Conservation (phyloP, 768 basidiomycete species). For the Leccinum boreale region DNA sequence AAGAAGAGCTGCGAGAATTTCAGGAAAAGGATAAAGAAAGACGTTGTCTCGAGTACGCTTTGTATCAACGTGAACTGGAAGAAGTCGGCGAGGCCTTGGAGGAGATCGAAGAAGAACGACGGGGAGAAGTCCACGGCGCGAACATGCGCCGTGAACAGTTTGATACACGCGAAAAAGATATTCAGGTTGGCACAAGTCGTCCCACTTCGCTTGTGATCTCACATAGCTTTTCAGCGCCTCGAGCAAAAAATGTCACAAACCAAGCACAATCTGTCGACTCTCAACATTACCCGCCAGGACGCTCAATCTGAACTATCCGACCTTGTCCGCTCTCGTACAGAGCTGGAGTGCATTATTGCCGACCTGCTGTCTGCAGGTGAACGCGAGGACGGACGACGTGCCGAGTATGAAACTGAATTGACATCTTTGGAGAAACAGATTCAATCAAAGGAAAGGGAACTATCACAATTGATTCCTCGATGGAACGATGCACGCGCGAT, state of each 20-base stretch:
- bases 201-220: not conserved
- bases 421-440: conserved; percentile 58
- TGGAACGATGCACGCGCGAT: conserved; percentile 59
- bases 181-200: conserved; percentile 52
- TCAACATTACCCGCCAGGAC: conserved; percentile 67
- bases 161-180: conserved; percentile 79
- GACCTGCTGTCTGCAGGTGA: conserved; percentile 71
- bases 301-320: conserved; percentile 83
- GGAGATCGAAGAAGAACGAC: conserved; percentile 79
- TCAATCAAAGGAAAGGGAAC: conserved; percentile 53
- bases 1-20: conserved; percentile 95
- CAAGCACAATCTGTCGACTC: conserved; percentile 69
- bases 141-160: conserved; percentile 82
- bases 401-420: conserved; percentile 65
- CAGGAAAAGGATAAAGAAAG: conserved; percentile 95
- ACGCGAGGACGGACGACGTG: conserved; percentile 60
- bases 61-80: conserved; percentile 87
- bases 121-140: conserved; percentile 77
- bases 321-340: conserved; percentile 77
- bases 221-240: conserved; percentile 49
- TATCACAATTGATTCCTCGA: conserved; percentile 64
- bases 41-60: conserved; percentile 89
- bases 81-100: conserved; percentile 86
- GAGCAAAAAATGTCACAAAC: conserved; percentile 69
- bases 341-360: conserved; percentile 77